Conservation (phyloP, 2,329 filamentous ascomycete species). For the Zymoseptoria tritici region DNA sequence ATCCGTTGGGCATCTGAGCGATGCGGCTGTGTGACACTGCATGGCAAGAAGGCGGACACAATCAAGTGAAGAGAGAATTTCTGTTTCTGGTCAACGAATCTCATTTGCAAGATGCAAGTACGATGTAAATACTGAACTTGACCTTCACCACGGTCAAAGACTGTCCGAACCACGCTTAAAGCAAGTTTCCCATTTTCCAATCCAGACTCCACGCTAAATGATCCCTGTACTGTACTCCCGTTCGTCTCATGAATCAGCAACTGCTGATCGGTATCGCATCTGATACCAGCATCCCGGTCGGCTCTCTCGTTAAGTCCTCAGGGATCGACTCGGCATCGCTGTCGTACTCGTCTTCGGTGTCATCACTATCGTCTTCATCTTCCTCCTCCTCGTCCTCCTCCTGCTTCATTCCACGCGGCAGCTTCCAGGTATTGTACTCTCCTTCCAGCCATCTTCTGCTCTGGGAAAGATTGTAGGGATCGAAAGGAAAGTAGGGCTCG, state of each 20-base stretch:
- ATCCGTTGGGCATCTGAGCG: conserved; percentile 37
- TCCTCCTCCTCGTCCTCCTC: conserved; percentile 49
- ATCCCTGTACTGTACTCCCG: conserved; percentile 6
- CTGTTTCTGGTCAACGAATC: background rate
- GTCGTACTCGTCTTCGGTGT: conserved; percentile 31
- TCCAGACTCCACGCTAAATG: conserved; percentile 1
- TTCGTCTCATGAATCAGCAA: conserved; percentile 4
- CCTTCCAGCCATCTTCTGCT: conserved; percentile 82
- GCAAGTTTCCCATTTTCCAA: background rate
- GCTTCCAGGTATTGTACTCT: conserved; percentile 75
- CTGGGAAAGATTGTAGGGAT: conserved; percentile 83
- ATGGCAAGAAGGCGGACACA: background rate
- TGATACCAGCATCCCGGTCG: conserved; percentile 1
- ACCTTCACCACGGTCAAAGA: background rate
- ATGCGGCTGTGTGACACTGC: background rate
- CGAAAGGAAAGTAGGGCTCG: conserved; percentile 94
- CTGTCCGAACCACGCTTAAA: background rate
- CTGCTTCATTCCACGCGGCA: conserved; percentile 56
- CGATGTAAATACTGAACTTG: background rate
- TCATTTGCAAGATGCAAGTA: background rate
- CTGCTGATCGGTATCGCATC: conserved; percentile 11
- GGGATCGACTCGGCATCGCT: conserved; percentile 23
- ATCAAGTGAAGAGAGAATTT: background rate
- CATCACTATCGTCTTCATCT: conserved; percentile 39
- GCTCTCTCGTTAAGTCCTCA: conserved; percentile 15